phyloP scores from a whole-genome alignment of 495 filamentous ascomycete species.

The Chaetomium fimeti region DNA sequence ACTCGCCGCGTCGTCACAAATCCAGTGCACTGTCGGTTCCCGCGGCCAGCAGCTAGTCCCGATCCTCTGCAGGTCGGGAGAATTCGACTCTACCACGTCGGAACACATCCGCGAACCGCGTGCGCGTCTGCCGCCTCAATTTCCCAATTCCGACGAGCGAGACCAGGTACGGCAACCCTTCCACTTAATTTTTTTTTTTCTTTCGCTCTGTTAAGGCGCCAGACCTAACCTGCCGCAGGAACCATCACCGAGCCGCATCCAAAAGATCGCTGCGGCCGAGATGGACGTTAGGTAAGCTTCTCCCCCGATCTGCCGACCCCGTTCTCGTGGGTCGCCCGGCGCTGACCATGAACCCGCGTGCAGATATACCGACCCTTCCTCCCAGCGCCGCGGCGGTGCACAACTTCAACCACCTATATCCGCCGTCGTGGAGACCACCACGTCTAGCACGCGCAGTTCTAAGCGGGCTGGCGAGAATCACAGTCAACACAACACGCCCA shows the following conservation, averaged over 20 bases:
- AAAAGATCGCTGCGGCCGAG: constrained; percentile 1
- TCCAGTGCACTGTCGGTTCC: constrained; percentile 4
- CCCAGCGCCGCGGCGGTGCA: neutral
- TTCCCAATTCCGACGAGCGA: constrained; percentile 1
- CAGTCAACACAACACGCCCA: constrained; percentile 1
- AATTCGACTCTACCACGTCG: too few species aligned
- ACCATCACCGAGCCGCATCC: constrained; percentile 8
- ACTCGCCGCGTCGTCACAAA: constrained; percentile 3
- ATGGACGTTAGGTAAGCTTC: constrained; percentile 7
- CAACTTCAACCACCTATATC: constrained; percentile 1
- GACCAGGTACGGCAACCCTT: constrained; percentile 1
- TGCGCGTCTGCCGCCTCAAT: neutral
- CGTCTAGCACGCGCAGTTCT: neutral
- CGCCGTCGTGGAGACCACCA: constrained; percentile 5
- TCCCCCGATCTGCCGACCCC: neutral
- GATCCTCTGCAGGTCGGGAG: neutral
- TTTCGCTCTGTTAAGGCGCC: constrained; percentile 1
- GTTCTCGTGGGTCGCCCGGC: constrained; percentile 5
- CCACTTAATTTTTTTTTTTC: neutral
- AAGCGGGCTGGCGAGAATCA: constrained; percentile 4
- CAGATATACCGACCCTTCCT: constrained; percentile 6
- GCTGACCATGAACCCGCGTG: constrained; percentile 1
- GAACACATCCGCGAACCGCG: constrained; percentile 3
- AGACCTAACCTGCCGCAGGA: constrained; percentile 2
- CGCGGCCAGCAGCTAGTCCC: constrained; percentile 3